Percentiles rank a stretch among this genome's conserved stretches.
Conservation (phyloP, 805 yeast species). For the Kodamaea fukazawae region DNA sequence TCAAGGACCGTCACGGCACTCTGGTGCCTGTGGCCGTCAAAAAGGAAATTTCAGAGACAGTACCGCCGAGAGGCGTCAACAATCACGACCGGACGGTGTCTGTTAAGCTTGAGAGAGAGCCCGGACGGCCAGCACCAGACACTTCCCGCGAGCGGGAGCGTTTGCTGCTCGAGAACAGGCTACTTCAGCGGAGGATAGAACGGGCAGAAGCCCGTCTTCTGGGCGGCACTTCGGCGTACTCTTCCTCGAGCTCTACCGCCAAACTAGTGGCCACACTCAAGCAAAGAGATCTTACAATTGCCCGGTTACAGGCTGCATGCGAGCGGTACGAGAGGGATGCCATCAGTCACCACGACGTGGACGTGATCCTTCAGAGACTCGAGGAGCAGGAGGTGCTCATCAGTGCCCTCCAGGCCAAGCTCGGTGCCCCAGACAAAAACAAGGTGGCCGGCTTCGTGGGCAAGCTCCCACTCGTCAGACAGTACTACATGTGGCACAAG, state of each 20-base stretch:
- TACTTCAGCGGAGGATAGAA: not conserved
- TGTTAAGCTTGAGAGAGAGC: too few relatives aligned
- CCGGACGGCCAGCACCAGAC: too few relatives aligned
- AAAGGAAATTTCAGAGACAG: too few relatives aligned
- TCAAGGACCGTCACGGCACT: conserved; percentile 7
- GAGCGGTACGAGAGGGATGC: conserved; percentile 9
- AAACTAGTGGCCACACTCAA: not conserved
- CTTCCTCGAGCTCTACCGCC: too few relatives aligned
- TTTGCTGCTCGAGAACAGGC: too few relatives aligned
- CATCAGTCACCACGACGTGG: conserved; percentile 3
- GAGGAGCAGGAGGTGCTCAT: conserved; percentile 23
- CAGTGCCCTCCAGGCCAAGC: conserved; percentile 7
- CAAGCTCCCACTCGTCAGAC: conserved; percentile 31
- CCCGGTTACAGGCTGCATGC: conserved; percentile 7
- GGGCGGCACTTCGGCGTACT: too few relatives aligned
- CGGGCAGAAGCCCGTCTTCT: too few relatives aligned
- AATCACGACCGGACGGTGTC: too few relatives aligned
- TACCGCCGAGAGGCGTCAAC: too few relatives aligned
- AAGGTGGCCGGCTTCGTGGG: conserved; percentile 14
- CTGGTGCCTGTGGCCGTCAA: too few relatives aligned
- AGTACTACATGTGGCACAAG: conserved; percentile 23
- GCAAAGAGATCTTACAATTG: conserved; percentile 3
- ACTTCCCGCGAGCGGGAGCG: too few relatives aligned
- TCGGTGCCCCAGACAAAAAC: conserved; percentile 1
- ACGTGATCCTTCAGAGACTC: conserved; percentile 14